Base-by-base conservation (phyloP, 139 green algal species). In the Haematococcus sp. region DNA sequence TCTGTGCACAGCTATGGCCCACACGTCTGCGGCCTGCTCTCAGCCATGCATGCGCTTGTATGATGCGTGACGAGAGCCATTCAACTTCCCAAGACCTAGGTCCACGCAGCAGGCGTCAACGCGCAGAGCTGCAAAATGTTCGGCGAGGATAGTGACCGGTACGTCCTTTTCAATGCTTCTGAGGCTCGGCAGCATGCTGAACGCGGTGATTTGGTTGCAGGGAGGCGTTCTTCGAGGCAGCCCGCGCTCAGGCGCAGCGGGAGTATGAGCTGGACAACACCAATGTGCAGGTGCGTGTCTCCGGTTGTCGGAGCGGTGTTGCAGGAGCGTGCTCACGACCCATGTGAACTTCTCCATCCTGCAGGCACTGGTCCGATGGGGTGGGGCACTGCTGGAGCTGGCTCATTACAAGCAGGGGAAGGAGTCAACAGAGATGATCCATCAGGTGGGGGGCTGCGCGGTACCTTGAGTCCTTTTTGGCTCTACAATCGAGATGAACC, bases 351-450 rank as follows among this genome's bases (percentile, higher is more conserved):
- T n/a, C n/a, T n/a, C n/a, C n/a, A n/a, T n/a, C n/a, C n/a, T n/a
- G 71, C 88, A 98, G 94, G 94, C 92, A 0, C 78, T 99, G 1
- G 97, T 93, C 1, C 84, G 93, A 44, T 98, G 93, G 93, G 95
- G 95, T 33, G 91, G 94, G 0, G 91, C 95, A 1, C 80, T 99
- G 74, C 81, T 99, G 67, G 95, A 99, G 90, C 87, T 99, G 34
- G 95, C 95, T 11, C 95, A 99, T 77, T 98, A 94, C 72, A 86
- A 89, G 40, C 91, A 97, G 71, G 94, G 95, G 1, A 59, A 80
- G 0, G 93, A 98, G 46, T 91, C 93, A 4, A 85, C 88, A 16
- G 77, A 91, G 20, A 93, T 94, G 81, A 98, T 98, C 68, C 80
- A 96, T 61, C 81, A 94, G 68, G 92, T 93, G 74, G 63, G 68